Evolutionary conservation across 2,329 filamentous ascomycete genomes (phyloP), one percentile per base, ranked within the genome.

Genomic region (Stemphylium beticola): DNA sequence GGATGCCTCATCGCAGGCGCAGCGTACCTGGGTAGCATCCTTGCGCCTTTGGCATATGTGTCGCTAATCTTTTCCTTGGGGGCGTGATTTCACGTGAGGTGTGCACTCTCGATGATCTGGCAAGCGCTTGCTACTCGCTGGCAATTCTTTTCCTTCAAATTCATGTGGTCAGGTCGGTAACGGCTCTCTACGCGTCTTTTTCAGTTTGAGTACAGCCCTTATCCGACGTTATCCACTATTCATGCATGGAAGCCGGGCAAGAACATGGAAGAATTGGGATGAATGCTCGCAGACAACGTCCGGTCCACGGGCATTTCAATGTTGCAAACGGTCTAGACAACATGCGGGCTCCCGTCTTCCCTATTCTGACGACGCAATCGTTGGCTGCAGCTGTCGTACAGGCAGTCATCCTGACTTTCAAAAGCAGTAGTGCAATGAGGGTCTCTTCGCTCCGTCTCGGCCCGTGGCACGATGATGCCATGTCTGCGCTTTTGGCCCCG

Each of bases 301-400:
- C 37, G 53, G 43, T 50, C 49, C 39, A 53, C 44, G 36, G 45
- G 34, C 29, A 46, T 40, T 49, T 43, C 55, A 24, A 54, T 49
- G 66, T 67, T 60, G 53, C 68, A 59, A 33, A 15, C 53, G 46
- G 56, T 36, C 46, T 58, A 48, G 47, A 50, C 48, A 51, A 29
- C 32, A 57, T 74, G 72, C 71, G 62, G 38, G 57, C 36, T 61
- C 56, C 70, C 71, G 65, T 45, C 50, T 32, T 33, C 48, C 40
- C 38, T 53, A 52, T 55, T 41, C 54, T 49, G 52, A 49, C 42
- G 48, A 39, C 41, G 56, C 64, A 59, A 58, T 61, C 44, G 55
- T 66, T 68, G 66, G 68, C 58, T 64, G 31, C n/a, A 34, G 37
- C 32, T 20, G 68, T 72, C 43, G 58, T 51, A 73, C 71, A 56